Base-by-base conservation (phyloP, 495 filamentous ascomycete genomes). In the Schizothecium vesticola region DNA sequence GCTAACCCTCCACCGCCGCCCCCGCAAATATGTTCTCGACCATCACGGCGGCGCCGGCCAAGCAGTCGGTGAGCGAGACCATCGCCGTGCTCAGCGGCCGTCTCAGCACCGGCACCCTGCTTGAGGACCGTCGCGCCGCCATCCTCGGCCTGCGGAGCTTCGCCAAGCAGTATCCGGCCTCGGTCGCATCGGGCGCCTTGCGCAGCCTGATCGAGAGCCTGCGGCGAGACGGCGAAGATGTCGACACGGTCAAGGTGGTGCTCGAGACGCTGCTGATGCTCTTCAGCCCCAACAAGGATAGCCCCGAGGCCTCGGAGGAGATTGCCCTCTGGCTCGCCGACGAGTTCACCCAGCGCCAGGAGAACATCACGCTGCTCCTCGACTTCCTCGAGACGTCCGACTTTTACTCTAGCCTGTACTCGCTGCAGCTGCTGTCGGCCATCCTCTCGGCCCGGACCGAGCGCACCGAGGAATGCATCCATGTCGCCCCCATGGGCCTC, bases 261-360 rank as follows among this genome's bases (percentile, higher is more conserved):
- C 82, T 99, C 70, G 95, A 99, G 85, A 98, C 95, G 61, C 81
- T 99, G 73, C 82, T 98, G 79, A 92, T 93, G 89, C 87, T 99
- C 56, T 98, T 97, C 80, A 85, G 73, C 68, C 84, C 84, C 22
- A 84, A 86, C 70, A 77, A 81, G 61, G 79, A 81, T 66, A 87
- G 85, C 70, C 92, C 93, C 62, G 95, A 99, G 85, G 93, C 95
- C 56, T 96, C 93, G 16, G 96, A 97, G 67, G 95, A 99, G 77
- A 96, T 99, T 74, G 91, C 92, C 28, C 86, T 97, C 7, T 98
- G 94, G 94, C 85, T 99, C 65, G 94, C 95, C 60, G 95, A 99
- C 80, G 94, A 97, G 77, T 99, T 99, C 73, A 98, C 96, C 31
- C 93, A 97, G 86, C 91, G 93, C 71, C 94, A 98, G 90, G 95